Conservation (phyloP, 2,329 filamentous ascomycete species). For the Apiospora marii region DNA sequence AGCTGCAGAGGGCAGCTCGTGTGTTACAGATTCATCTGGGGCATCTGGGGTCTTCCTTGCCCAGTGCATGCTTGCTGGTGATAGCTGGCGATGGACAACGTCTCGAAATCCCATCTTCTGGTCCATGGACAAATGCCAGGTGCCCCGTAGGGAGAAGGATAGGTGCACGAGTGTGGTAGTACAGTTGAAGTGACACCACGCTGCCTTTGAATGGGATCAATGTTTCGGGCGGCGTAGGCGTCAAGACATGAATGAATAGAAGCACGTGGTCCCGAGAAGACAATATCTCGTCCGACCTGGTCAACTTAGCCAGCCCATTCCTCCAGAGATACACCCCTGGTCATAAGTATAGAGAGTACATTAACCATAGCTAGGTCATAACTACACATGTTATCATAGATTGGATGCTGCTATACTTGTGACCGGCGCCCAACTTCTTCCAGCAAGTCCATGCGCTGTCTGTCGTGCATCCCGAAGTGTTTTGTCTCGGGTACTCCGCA, state of each 20-base stretch:
- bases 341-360: neutral
- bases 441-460: neutral
- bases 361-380: neutral
- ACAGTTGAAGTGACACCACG: neutral
- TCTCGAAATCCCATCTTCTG: neutral
- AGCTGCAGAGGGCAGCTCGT: neutral
- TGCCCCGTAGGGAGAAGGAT: neutral
- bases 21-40: neutral
- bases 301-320: neutral
- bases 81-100: neutral
- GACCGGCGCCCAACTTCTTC: neutral
- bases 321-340: neutral
- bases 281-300: neutral
- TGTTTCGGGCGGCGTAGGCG: neutral
- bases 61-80: neutral
- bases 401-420: neutral
- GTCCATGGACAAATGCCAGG: neutral
- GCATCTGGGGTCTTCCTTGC: conserved; percentile 4
- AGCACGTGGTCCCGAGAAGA: neutral
- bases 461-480: conserved; percentile 1
- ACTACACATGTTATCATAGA: neutral
- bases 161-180: neutral
- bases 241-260: neutral
- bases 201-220: neutral
- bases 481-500: conserved; percentile 2